Base-by-base conservation (phyloP, 2,329 filamentous ascomycete genomes). In the Penicillium sp. region DNA sequence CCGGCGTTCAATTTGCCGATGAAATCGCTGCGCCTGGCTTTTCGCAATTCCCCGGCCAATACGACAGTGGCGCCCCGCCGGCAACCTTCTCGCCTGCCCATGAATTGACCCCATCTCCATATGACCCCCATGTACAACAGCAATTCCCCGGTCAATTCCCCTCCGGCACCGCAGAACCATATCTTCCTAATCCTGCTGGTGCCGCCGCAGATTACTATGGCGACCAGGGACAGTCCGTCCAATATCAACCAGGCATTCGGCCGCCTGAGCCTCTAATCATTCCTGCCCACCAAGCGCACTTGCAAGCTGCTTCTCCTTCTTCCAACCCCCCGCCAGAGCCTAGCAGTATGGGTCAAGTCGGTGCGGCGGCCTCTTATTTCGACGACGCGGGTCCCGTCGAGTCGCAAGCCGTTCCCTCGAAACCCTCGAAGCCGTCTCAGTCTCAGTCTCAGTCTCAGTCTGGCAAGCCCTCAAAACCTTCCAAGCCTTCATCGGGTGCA, bases 91-190 rank as follows among this genome's bases (percentile, higher is more conserved):
- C 63, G 14, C 59, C 65, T 5, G 62, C 58, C 36, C 66, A 68
- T 33, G 61, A 59, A 10, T 42, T 54, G 31, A 60, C 65, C 5
- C 63, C 70, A 40, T 56, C 58, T 9, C 56, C 63, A 5, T 74
- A 76, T 59, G 76, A 79, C 46, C 73, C 80, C 28, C 79, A 83
- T 63, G 74, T 83, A 28, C 71, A 77, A 31, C 77, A 81, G 61
- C 84, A 86, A 62, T 87, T 87, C 61, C 83, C 83, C 5, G 82
- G 82, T 45, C 83, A 85, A 65, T 76, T 83, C 52, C 80, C 82
- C 14, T 57, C 68, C 5, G 69, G 73, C 10, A 79, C 71, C 55
- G 61, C 80, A 9, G 67, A 73, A 45, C 77, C 81, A 39, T 81
- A 78, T 61, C 77, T 78, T 49, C 71, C 73, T 52, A 67, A 77